A percentile compares a stretch with the other conserved stretches of the same genome.
Evolutionary conservation across 75 land plant species (phyloP).

Genomic region (Isoetes taiwanensis): DNA sequence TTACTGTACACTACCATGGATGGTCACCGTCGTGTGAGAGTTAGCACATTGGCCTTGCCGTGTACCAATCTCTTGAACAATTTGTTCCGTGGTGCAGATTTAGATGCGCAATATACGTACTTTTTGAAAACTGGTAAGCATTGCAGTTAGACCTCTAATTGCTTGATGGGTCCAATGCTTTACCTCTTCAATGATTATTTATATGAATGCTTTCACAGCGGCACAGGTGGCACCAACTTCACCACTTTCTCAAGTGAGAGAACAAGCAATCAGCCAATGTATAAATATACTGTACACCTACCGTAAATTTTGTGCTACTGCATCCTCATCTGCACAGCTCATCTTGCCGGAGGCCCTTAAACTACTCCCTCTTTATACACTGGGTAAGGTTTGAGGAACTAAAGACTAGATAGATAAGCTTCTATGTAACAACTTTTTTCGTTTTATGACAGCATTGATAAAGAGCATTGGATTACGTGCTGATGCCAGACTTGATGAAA

Average conservation of each 20-base stretch:
- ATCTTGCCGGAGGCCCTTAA: conserved; percentile 97
- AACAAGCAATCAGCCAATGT: conserved; percentile 55
- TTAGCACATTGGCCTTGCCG: conserved; percentile 71
- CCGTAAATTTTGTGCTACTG: conserved; percentile 89
- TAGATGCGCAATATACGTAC: conserved; percentile 88
- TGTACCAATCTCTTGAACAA: conserved; percentile 74
- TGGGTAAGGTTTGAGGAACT: no score
- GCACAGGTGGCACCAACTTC: conserved; percentile 49
- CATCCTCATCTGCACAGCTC: conserved; percentile 89
- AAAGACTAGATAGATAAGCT: no score
- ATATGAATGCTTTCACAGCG: conserved; percentile 33
- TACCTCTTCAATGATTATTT: not conserved
- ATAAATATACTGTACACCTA: conserved; percentile 58
- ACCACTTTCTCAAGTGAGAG: conserved; percentile 62
- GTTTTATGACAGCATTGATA: conserved; percentile 51
- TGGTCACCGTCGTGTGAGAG: conserved; percentile 92
- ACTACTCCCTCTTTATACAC: conserved; percentile 76
- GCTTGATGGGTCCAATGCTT: not conserved
- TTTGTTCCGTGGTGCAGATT: conserved; percentile 87
- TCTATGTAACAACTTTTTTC: no score
- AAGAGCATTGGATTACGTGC: conserved; percentile 72
- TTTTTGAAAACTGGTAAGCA: conserved; percentile 76
- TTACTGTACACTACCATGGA: conserved; percentile 91
- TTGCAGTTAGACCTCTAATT: not conserved
- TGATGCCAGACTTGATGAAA: conserved; percentile 67